Conservation (phyloP, 2,329 filamentous ascomycete species). For the Cercospora sojina region DNA sequence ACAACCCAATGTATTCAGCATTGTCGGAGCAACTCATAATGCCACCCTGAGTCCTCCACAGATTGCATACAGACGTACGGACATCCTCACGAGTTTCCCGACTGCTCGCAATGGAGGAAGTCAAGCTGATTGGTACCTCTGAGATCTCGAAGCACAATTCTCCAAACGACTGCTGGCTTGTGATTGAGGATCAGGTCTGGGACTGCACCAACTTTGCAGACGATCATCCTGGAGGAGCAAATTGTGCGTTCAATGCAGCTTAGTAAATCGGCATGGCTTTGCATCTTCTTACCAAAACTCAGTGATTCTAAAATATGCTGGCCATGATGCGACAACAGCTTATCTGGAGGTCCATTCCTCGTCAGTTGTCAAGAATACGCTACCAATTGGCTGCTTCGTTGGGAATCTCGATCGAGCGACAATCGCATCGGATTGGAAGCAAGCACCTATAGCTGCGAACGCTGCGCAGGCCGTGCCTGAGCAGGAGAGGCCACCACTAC, state of each 20-base stretch:
- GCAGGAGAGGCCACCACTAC: constrained; percentile 45
- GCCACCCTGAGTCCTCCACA: neutral
- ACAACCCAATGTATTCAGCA: neutral
- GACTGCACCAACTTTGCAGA: constrained; percentile 63
- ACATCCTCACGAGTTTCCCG: neutral
- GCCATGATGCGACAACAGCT: constrained; percentile 53
- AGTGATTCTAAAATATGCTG: constrained; percentile 52
- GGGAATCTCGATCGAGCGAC: constrained; percentile 35
- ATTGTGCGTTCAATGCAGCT: constrained; percentile 39
- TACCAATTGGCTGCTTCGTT: constrained; percentile 44
- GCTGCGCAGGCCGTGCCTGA: constrained; percentile 21
- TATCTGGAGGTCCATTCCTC: constrained; percentile 55
- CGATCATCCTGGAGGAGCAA: constrained; percentile 58
- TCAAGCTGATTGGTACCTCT: constrained; percentile 17
- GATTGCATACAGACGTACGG: neutral
- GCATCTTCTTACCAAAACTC: constrained; percentile 5
- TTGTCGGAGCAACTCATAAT: neutral
- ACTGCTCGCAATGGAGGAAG: constrained; percentile 20
- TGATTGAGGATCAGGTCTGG: constrained; percentile 64
- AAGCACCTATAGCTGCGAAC: constrained; percentile 13
- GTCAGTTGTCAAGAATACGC: constrained; percentile 40
- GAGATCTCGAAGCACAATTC: constrained; percentile 28
- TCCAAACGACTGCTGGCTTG: constrained; percentile 56
- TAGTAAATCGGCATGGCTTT: neutral
- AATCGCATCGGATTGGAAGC: constrained; percentile 23